Conservation (phyloP, 2,329 filamentous ascomycete genomes). For the Aureobasidium sp. region DNA sequence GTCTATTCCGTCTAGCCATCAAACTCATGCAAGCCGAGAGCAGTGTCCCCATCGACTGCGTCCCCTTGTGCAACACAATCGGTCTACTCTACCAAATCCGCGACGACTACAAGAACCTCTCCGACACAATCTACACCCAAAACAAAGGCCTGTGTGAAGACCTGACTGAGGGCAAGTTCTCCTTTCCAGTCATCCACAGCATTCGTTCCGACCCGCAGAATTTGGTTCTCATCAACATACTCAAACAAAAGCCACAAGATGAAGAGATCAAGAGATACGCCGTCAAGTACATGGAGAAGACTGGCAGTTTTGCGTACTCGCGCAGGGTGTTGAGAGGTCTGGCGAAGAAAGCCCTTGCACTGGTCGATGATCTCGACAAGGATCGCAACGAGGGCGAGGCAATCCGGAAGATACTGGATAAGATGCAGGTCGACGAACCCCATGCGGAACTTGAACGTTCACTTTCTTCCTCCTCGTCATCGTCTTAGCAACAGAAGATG, state of each 20-base stretch:
- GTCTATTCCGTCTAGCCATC: conserved; percentile 74
- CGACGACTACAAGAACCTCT: conserved; percentile 88
- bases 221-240: conserved; percentile 78
- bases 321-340: conserved; percentile 46
- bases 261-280: conserved; percentile 88
- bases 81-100: conserved; percentile 85
- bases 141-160: conserved; percentile 96
- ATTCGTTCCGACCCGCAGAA: conserved; percentile 69
- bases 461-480: not conserved
- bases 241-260: conserved; percentile 81
- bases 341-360: conserved; percentile 32
- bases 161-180: conserved; percentile 94
- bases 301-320: conserved; percentile 84
- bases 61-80: conserved; percentile 75
- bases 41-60: conserved; percentile 51
- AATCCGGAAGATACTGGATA: conserved; percentile 32
- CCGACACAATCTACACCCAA: conserved; percentile 54
- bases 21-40: conserved; percentile 80
- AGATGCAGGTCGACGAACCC: conserved; percentile 26
- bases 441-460: not conserved
- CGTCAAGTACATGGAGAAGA: conserved; percentile 80
- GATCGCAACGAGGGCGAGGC: conserved; percentile 29
- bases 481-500: not conserved
- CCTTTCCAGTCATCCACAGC: conserved; percentile 88
- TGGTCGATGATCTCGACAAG: conserved; percentile 33